A percentile compares a stretch with the other conserved stretches of the same genome.
These are phyloP conservation scores for Crucibulum laeve DNA, from an alignment of 768 basidiomycete genomes.

Conservation along the genomic window DNA sequence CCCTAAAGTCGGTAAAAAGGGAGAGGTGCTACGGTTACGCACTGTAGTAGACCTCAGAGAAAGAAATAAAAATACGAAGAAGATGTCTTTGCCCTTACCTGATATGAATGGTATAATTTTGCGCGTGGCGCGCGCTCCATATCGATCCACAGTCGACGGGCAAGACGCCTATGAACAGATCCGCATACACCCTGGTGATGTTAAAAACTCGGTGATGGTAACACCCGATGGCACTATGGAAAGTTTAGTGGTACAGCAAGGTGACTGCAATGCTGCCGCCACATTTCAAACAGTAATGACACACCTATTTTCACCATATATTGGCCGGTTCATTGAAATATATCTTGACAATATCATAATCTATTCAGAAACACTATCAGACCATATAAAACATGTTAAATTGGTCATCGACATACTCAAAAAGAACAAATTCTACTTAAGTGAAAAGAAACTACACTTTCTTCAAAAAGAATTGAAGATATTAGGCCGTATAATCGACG, in stretches of 20 bases:
- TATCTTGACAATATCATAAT: no score
- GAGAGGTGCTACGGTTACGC: conserved; percentile 12
- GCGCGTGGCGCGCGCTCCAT: conserved; percentile 13
- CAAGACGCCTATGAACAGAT: conserved; percentile 35
- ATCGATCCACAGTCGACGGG: conserved; percentile 24
- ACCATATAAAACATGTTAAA: no score
- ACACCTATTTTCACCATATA: conserved; percentile 25
- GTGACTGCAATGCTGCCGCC: conserved; percentile 27
- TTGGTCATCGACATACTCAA: no score
- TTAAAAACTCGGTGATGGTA: conserved; percentile 18
- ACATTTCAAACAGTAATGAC: conserved; percentile 43
- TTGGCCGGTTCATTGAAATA: conserved; percentile 32
- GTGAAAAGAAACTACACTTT: no score
- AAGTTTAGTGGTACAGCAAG: conserved; percentile 27
- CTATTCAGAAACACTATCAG: conserved; percentile 23
- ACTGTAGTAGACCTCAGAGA: conserved; percentile 26
- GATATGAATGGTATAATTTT: conserved; percentile 19
- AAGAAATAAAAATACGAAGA: conserved; percentile 29
- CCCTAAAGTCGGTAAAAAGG: conserved; percentile 19
- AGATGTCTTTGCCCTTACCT: conserved; percentile 22
- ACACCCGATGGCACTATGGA: conserved; percentile 42
- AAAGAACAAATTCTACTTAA: no score
- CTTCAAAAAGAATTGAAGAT: no score
- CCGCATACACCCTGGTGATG: conserved; percentile 20
- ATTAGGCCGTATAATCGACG: no score